Base-by-base conservation (phyloP, 352 stramenopile genomes). In the Peronospora tabacina region DNA sequence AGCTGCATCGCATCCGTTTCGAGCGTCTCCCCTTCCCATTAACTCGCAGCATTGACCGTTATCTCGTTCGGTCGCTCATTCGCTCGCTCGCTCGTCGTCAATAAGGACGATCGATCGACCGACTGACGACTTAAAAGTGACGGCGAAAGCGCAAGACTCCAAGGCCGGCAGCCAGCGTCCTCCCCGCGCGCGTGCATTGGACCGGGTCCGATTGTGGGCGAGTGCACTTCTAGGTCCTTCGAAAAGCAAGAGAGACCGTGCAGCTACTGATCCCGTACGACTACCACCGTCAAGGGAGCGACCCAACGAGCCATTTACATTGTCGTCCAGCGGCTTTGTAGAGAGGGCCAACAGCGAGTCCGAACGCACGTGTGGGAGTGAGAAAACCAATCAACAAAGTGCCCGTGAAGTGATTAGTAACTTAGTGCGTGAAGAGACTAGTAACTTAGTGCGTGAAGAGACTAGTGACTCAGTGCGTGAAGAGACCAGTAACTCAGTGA, bases 141-240 rank as follows among this genome's bases (percentile, higher is more conserved):
- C 42, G 47, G 35, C 41, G 34, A 49, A 28, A 44, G 50, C 42
- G 50, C 35, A 40, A 36, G 24, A 20, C 37, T 17, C 32, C 22
- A 48, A 40, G 6, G 30, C 41, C 44, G 28, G 32, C 32, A 61
- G 46, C 44, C 53, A 61, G 50, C 55, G 54, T 44, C 58, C 48
- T 29, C 44, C 53, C 35, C 53, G 58, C 43, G 37, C 53, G 22
- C 54, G 60, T 46, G 52, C 50, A 49, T 42, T 69, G 51, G 39
- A 63, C 51, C 56, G 61, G n/a, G 59, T 69, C 29, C 56, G 52
- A 49, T 58, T 51, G 16, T 69, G 61, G 61, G 61, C 61, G 39
- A 44, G 61, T 26, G 51, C 22, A 54, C 44, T 69, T 9, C 24
- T 69, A 3, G 51, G 43, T 38, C 19, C 33, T 37, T 45, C 58